These are phyloP conservation scores for Globisporangium echinulatum DNA, from an alignment of 352 stramenopile species.

Conservation along the genomic window DNA sequence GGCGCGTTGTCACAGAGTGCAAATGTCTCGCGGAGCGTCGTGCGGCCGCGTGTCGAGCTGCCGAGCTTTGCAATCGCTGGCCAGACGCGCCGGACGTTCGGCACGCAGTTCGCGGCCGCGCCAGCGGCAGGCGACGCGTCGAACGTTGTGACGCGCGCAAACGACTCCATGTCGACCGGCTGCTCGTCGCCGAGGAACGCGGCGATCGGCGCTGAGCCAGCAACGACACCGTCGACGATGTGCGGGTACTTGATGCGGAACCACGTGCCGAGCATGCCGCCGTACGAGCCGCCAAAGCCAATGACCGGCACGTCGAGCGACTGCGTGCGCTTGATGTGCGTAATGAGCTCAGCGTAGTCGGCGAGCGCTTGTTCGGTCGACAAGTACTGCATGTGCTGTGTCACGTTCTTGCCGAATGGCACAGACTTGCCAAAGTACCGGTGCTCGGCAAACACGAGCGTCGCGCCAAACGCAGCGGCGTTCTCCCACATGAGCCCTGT, in stretches of 20 bases:
- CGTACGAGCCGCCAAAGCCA: conserved; percentile 90
- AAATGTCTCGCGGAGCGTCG: conserved; percentile 32
- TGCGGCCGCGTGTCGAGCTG: conserved; percentile 34
- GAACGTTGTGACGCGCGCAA: conserved; percentile 43
- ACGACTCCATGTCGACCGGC: conserved; percentile 62
- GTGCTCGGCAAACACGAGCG: conserved; percentile 96
- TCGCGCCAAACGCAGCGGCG: conserved; percentile 82
- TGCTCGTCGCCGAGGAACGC: conserved; percentile 56
- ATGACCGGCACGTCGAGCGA: conserved; percentile 69
- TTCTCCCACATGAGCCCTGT: conserved; percentile 96
- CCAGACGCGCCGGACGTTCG: conserved; percentile 77
- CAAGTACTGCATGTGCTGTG: conserved; percentile 65
- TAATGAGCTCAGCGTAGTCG: conserved; percentile 79
- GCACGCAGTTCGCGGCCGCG: conserved; percentile 52
- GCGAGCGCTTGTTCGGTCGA: conserved; percentile 85
- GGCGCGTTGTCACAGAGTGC: conserved; percentile 45
- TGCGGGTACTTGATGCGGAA: conserved; percentile 91
- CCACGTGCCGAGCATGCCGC: conserved; percentile 91
- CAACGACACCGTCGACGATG: conserved; percentile 86
- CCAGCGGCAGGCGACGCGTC: conserved; percentile 67
- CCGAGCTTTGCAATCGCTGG: conserved; percentile 45
- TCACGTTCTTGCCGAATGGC: conserved; percentile 57
- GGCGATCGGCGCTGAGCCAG: conserved; percentile 86
- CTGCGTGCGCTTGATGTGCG: conserved; percentile 42
- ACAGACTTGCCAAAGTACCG: conserved; percentile 94